Evolutionary conservation across 2,329 filamentous ascomycete genomes (phyloP), one percentile per base, ranked within the genome.

Genomic region (Nothophoma quercina): DNA sequence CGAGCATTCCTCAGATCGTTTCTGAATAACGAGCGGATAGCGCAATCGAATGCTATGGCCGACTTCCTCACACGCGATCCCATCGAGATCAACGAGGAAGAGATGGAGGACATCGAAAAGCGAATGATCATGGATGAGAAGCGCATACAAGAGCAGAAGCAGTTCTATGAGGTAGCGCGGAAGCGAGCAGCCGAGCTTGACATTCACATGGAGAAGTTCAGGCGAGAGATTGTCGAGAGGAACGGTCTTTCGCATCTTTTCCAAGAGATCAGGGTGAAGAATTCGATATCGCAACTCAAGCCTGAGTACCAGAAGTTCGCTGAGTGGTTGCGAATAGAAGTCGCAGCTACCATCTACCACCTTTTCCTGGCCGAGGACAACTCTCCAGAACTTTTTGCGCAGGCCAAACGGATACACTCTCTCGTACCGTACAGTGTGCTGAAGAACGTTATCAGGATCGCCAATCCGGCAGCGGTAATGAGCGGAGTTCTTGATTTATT

Each of bases 341-440:
- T 99, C 40, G 95, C 95, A 19, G 95, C 95, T 32, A 97, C 95
- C 18, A 86, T 98, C 53, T 99, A 99, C 71, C 95, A 99, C 73
- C 81, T 99, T 26, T 99, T 99, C 81, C 83, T 99, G 35, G 95
- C 95, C 5, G 95, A 99, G 73, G 95, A 99, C 77, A 99, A 99
- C 74, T 97, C 93, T 0, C 93, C 95, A 1, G 95, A 99, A 70
- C 77, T 99, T 23, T 98, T 98, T 73, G 91, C 92, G 0, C 95
- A 99, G 75, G 88, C 90, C 4, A 96, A 93, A 77, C 86, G 90
- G 55, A 97, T 98, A 44, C 95, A 99, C 72, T 96, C 93, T 0
- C 83, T 98, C 49, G 89, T 99, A 35, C 95, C 95, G 0, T 99
- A 99, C 71, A 89, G 88, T 0, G 81, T 97, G 40, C 82, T 99